Evolutionary conservation across 2,329 filamentous ascomycete genomes (phyloP), one percentile per base, ranked within the genome.

Genomic region (Microdochium nivale): DNA sequence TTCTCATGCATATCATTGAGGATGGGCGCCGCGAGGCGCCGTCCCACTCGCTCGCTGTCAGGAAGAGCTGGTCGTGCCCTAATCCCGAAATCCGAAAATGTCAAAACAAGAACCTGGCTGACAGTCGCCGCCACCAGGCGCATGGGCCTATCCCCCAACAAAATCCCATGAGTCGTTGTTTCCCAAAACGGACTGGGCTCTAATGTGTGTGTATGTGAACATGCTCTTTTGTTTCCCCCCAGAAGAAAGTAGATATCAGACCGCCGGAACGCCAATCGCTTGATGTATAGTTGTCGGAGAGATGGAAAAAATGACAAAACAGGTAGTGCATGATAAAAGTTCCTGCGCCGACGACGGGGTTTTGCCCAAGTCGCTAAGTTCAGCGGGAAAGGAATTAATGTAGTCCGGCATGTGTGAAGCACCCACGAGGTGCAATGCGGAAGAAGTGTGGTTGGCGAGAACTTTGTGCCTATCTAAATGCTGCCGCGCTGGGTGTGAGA

Each of bases 401-500:
- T 19, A 19, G 33, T 37, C 33, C 33, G n/a, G 16, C 13, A 37
- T 19, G 8, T 7, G 8, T 5, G 11, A 37, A 19, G 33, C 27
- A 30, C 27, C 4, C 33, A 7, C 33, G 33, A 16, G 33, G 16
- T 14, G 33, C 5, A 16, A 37, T 37, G 33, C 33, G 33, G 33
- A 37, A 16, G 5, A 16, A 37, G 11, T 37, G 33, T 16, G 33
- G 16, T 37, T 4, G 11, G 33, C 3, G 5, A 14, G 40, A 5
- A 13, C 11, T n/a, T 30, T 30, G 27, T 30, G 40, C 19, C 53
- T 19, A 40, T 8, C 64, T 60, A 76, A 51, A 77, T 67, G 59
- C 76, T 78, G 40, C 71, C 73, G 50, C 75, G 73, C 61, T 73
- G 72, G 57, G 70, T 64, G 56, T 69, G 66, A 51, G 59, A 44